Evolutionary conservation across 208 protist genomes (phyloP).

Genomic region (Jaenimonas drosophilae): DNA sequence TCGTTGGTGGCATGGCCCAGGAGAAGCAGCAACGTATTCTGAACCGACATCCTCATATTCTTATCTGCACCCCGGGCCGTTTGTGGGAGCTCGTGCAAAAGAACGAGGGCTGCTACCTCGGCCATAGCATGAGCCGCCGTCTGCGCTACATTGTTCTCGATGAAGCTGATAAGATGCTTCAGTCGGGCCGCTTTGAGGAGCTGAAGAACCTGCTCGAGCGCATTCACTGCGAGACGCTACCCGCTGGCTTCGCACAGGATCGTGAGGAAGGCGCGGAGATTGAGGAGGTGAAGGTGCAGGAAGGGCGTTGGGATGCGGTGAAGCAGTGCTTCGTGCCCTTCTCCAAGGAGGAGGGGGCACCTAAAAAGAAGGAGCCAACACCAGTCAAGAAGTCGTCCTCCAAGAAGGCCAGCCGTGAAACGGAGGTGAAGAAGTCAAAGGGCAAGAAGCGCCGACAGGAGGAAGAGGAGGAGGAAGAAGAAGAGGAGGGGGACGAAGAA

Average conservation of each 20-base stretch:
- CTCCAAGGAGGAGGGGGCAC: constrained; percentile 18
- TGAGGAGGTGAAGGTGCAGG: constrained; percentile 30
- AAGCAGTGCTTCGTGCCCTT: constrained; percentile 63
- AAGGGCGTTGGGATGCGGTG: constrained; percentile 61
- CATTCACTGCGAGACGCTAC: constrained; percentile 88
- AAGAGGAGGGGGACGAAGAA: constrained; percentile 6
- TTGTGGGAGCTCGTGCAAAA: constrained; percentile 82
- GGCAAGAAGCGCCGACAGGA: constrained; percentile 8
- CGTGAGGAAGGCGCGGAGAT: constrained; percentile 63
- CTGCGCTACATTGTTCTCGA: constrained; percentile 95
- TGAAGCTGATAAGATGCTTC: constrained; percentile 98
- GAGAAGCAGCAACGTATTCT: constrained; percentile 88
- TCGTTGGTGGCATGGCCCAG: constrained; percentile 84
- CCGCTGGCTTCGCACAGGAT: constrained; percentile 72
- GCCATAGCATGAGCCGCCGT: constrained; percentile 93
- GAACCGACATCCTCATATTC: constrained; percentile 81
- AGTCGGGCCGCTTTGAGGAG: constrained; percentile 95
- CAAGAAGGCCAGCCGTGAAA: neutral
- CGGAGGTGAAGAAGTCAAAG: constrained; percentile 3
- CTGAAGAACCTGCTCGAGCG: constrained; percentile 95
- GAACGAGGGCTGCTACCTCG: constrained; percentile 87
- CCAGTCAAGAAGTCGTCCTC: neutral
- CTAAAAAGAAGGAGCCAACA: constrained; percentile 5
- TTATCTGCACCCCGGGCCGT: constrained; percentile 90
- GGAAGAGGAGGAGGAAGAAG: constrained; percentile 8